A percentile compares a stretch with the other conserved stretches of the same genome.
These are phyloP conservation scores for Lophium mytilinum DNA, from an alignment of 495 filamentous ascomycete species.

Conservation along the genomic window DNA sequence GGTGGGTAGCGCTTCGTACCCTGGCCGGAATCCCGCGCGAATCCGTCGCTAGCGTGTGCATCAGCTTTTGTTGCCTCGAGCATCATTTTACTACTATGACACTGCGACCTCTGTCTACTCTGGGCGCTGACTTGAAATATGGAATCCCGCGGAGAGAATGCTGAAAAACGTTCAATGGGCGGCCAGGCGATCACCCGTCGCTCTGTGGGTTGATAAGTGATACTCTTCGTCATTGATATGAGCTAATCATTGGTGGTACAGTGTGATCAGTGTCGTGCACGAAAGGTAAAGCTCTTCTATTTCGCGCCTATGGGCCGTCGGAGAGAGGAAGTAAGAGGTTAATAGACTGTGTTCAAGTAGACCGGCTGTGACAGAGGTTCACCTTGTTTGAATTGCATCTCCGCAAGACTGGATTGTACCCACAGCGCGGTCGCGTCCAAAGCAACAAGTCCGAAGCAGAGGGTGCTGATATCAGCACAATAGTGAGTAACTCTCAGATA, in stretches of 20 bases:
- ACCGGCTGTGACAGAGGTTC: slow-evolving; percentile 26
- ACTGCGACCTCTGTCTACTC: background rate
- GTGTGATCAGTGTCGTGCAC: slow-evolving; percentile 42
- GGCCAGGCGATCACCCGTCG: background rate
- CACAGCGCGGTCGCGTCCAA: slow-evolving; percentile 23
- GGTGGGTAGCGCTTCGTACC: too few species aligned
- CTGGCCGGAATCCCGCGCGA: slow-evolving; percentile 2
- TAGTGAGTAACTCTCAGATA: slow-evolving; percentile 21
- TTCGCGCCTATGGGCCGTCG: background rate
- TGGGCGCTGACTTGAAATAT: background rate
- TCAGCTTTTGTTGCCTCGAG: background rate
- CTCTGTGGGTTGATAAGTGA: too few species aligned
- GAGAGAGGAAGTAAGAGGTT: background rate
- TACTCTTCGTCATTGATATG: too few species aligned
- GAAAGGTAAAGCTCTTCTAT: slow-evolving; percentile 15
- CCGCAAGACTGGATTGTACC: slow-evolving; percentile 21
- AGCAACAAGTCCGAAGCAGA: slow-evolving; percentile 18
- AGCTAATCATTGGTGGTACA: slow-evolving; percentile 6
- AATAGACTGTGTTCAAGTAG: background rate
- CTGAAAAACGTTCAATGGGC: background rate
- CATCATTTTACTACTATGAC: background rate
- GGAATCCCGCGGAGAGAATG: background rate
- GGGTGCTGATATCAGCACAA: slow-evolving; percentile 26
- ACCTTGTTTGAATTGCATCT: slow-evolving; percentile 25
- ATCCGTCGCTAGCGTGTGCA: background rate